Evolutionary conservation across 2,329 filamentous ascomycete species (phyloP).

Genomic region (Geoglossum cookeanum): DNA sequence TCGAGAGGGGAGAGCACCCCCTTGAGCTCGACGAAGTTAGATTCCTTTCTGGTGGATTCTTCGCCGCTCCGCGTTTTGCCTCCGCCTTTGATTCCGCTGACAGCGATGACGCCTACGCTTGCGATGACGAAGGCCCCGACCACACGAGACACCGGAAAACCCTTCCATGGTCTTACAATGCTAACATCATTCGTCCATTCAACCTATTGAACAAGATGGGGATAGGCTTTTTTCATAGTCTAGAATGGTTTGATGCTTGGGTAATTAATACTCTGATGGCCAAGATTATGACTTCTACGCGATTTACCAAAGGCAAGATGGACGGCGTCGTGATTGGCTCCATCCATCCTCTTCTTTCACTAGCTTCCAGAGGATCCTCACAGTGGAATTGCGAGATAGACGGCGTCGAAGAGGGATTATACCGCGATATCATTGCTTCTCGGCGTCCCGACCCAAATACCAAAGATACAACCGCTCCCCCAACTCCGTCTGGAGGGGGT

Average conservation of each 20-base stretch:
- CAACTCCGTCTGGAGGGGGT: background rate
- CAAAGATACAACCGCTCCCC: background rate
- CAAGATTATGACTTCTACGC: background rate
- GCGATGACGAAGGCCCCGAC: background rate
- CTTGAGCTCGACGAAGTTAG: background rate
- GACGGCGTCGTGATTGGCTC: background rate
- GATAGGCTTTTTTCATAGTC: no score
- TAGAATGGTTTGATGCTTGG: background rate
- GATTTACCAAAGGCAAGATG: background rate
- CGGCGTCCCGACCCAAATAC: background rate
- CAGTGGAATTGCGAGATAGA: background rate
- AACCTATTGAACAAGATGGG: background rate
- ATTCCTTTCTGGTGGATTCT: background rate
- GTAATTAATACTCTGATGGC: background rate
- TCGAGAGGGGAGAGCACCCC: background rate
- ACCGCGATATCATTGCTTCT: background rate
- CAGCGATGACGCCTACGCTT: background rate
- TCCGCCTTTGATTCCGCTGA: no score
- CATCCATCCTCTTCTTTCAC: background rate
- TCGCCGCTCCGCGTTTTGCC: no score
- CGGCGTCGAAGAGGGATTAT: background rate
- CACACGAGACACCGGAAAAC: background rate
- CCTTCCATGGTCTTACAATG: background rate
- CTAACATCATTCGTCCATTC: background rate
- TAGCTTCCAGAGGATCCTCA: background rate